phyloP scores from a whole-genome alignment of 2,329 filamentous ascomycete species.

The Diaporthe citri region DNA sequence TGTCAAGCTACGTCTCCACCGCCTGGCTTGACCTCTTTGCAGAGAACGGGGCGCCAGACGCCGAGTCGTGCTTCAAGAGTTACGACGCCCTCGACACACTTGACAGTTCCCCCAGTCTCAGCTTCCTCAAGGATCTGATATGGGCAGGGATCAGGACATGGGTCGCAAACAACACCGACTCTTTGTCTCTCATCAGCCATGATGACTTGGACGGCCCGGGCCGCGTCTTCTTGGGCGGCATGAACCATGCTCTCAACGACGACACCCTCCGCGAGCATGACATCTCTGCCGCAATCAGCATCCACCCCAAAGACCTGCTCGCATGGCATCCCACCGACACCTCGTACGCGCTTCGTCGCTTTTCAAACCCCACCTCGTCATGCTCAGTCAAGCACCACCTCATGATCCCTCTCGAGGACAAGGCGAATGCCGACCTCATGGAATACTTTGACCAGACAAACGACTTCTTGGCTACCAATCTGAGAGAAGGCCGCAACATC shows the following conservation, averaged over 20 bases:
- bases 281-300: constrained; percentile 33
- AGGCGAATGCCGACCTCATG: constrained; percentile 26
- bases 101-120: background rate
- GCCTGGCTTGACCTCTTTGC: constrained; percentile 29
- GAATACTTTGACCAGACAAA: constrained; percentile 12
- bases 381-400: constrained; percentile 23
- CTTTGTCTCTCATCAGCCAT: constrained; percentile 22
- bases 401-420: constrained; percentile 21
- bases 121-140: constrained; percentile 25
- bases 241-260: constrained; percentile 33
- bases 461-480: background rate
- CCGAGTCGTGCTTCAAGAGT: constrained; percentile 32
- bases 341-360: constrained; percentile 29
- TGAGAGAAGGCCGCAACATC: constrained; percentile 14
- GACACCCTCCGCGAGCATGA: constrained; percentile 15
- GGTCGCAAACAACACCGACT: constrained; percentile 32
- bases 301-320: constrained; percentile 27
- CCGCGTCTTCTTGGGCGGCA: constrained; percentile 29
- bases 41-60: background rate
- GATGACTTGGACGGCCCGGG: constrained; percentile 21
- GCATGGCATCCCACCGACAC: constrained; percentile 33
- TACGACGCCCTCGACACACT: constrained; percentile 30
- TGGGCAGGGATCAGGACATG: constrained; percentile 30
- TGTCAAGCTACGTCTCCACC: constrained; percentile 23
- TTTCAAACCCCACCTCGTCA: background rate